These are phyloP conservation scores for Pouteria glomerata DNA, from an alignment of 148 eudicot species.

Conservation along the genomic window DNA sequence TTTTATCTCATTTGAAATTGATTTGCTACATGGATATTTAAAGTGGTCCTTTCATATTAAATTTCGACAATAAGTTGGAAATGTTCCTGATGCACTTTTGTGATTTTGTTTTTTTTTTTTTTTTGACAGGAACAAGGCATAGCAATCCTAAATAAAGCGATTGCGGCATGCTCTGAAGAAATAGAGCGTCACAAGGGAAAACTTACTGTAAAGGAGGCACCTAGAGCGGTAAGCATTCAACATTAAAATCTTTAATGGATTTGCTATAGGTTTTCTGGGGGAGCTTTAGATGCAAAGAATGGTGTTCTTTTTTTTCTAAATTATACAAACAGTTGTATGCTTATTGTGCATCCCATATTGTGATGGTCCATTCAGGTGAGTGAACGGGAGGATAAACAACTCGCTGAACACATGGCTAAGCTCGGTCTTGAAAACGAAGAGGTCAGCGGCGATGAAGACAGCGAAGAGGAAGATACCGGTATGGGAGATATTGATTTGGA, in stretches of 20 bases:
- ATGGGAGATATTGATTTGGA: slow-evolving; percentile 16
- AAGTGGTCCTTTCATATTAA: no score
- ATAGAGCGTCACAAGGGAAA: slow-evolving; percentile 86
- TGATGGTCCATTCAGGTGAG: not conserved
- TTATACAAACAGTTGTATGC: no score
- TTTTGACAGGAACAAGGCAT: slow-evolving; percentile 84
- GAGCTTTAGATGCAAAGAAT: no score
- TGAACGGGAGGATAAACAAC: slow-evolving; percentile 15
- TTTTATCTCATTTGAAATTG: no score
- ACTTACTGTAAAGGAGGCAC: slow-evolving; percentile 74
- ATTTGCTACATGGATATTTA: no score
- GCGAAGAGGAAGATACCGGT: slow-evolving; percentile 14
- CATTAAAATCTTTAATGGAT: no score
- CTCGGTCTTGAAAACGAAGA: slow-evolving; percentile 6
- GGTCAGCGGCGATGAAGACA: slow-evolving; percentile 7
- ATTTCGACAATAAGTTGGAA: no score
- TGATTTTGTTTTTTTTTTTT: no score
- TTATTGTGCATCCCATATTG: no score
- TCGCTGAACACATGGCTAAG: slow-evolving; percentile 10
- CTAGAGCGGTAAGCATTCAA: slow-evolving; percentile 83
- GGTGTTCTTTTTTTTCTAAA: no score
- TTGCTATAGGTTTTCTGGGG: no score
- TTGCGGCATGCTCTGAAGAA: slow-evolving; percentile 66
- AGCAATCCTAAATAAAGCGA: slow-evolving; percentile 66
- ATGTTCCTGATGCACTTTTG: no score